Evolutionary conservation across 1,284 basidiomycete species (phyloP), one percentile per base, ranked within the genome.

Genomic region (Marasmius fiardii): DNA sequence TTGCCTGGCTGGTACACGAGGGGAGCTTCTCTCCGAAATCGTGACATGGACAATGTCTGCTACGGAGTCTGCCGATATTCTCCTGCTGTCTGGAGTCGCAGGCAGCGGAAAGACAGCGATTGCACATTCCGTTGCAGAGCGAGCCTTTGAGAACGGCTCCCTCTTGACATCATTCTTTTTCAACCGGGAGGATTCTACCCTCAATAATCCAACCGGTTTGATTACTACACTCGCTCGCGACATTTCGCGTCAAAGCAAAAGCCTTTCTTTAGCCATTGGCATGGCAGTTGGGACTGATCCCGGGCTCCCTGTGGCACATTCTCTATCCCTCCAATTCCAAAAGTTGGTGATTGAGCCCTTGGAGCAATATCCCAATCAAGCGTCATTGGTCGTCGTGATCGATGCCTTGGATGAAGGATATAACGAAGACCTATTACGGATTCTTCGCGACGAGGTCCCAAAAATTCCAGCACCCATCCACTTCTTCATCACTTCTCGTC

Each of bases 51-150:
- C 61, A 28, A 51, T 51, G 11, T 24, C 33, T 12, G 26, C 21
- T n/a, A 14, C 48, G 4, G 31, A 41, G 10, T n/a, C 44, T 8
- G 55, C 53, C 4, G 43, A 56, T 41, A 51, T 62, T 8, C 59
- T 59, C 31, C 37, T 63, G 7, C 48, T 65, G 39, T 57, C 53
- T 3, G 61, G 59, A 18, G 59, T 61, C 11, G 58, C 64, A 14
- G 64, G 63, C 14, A 56, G 51, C 23, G 65, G 63, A 12, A 65
- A 66, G 54, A 61, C 53, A 33, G 55, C 63, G 2, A 57, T 67
- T 33, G 61, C 64, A 10, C 63, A 65, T 43, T 57, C 61, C 16
- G 48, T 66, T 47, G 62, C 64, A 2, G 43, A 56, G 23, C 45
- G 33, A 33, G 63, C 56, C 28, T 53, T 34, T 26, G 50, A 61